Conservation (phyloP, 805 yeast species). For the Metschnikowia shivogae region DNA sequence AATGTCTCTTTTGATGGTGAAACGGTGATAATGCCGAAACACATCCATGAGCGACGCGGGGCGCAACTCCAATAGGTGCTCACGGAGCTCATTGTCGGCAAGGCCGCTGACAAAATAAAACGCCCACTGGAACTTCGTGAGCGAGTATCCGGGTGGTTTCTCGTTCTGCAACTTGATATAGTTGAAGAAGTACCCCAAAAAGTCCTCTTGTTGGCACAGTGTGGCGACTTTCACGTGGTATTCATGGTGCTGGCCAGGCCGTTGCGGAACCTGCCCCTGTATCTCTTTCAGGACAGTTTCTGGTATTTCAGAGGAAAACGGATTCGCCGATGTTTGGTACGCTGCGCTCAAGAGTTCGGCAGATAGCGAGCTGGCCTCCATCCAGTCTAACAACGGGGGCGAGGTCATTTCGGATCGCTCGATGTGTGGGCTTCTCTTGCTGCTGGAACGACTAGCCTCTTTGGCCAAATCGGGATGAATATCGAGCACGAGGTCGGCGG, state of each 20-base stretch:
- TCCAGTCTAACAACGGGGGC: background rate
- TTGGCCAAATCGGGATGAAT: background rate
- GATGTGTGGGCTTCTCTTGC: background rate
- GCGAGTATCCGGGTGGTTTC: background rate
- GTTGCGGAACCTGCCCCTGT: background rate
- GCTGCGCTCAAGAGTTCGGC: background rate
- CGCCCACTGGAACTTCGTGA: slow-evolving; percentile 2
- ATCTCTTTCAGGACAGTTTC: background rate
- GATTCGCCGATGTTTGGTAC: background rate
- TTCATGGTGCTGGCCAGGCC: background rate
- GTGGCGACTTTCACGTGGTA: slow-evolving; percentile 3
- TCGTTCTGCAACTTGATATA: background rate
- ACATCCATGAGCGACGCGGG: slow-evolving; percentile 1
- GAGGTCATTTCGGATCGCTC: too few relatives aligned
- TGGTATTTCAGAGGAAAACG: background rate
- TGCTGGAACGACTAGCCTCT: background rate
- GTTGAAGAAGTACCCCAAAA: background rate
- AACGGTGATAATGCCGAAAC: slow-evolving; percentile 2
- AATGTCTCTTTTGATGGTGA: slow-evolving; percentile 1
- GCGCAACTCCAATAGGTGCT: background rate
- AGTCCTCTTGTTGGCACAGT: slow-evolving; percentile 1
- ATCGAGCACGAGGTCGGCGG: slow-evolving; percentile 1
- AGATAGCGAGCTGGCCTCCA: background rate
- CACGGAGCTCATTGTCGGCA: background rate
- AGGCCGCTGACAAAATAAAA: slow-evolving; percentile 2